Conservation (phyloP, 2,329 filamentous ascomycete species). For the Nemania sp. region DNA sequence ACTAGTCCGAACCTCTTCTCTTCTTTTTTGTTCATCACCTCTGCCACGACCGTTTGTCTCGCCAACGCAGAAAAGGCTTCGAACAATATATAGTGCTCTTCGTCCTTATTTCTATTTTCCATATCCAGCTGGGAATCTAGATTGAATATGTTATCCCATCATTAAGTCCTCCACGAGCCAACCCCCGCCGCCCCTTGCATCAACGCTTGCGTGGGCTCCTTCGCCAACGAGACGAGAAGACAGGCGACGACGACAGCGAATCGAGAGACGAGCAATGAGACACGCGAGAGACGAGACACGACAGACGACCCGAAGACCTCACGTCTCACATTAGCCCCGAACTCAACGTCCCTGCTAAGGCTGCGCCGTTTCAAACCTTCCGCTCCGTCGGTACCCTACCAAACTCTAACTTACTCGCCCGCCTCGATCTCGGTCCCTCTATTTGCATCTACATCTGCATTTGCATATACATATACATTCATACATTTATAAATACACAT, state of each 20-base stretch:
- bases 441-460: background rate
- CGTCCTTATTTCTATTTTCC: too few relatives aligned
- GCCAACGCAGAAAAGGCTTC: too few relatives aligned
- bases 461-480: background rate
- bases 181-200: too few relatives aligned
- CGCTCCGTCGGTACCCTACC: slow-evolving; percentile 1
- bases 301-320: background rate
- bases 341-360: slow-evolving; percentile 26
- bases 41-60: too few relatives aligned
- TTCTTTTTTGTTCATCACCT: too few relatives aligned
- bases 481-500: background rate
- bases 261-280: background rate
- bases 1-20: too few relatives aligned
- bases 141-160: too few relatives aligned
- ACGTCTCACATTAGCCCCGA: slow-evolving; percentile 22
- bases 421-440: too few relatives aligned
- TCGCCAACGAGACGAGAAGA: background rate
- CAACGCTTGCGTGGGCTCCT: background rate
- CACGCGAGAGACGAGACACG: background rate
- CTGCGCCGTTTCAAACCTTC: slow-evolving; percentile 23
- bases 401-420: too few relatives aligned
- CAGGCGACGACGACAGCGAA: background rate
- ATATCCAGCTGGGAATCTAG: too few relatives aligned
- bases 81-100: too few relatives aligned
- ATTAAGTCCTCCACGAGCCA: too few relatives aligned